Evolutionary conservation across 2,329 filamentous ascomycete genomes (phyloP).

Genomic region (Paraconiothyrium brasiliense): DNA sequence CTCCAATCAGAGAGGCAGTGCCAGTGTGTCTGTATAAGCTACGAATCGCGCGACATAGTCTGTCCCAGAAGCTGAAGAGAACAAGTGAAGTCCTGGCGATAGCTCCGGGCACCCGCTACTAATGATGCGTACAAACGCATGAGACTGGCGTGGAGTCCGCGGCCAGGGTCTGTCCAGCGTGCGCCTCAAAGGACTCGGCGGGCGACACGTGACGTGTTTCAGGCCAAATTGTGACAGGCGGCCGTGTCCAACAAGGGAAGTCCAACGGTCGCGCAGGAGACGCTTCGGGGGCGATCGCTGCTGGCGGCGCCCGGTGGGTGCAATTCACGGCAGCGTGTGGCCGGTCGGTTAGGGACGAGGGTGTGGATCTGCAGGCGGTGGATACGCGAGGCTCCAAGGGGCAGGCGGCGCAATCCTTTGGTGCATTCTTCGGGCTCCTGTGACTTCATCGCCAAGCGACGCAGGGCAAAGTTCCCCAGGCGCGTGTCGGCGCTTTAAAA

Average conservation of each 20-base stretch:
- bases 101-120: not conserved
- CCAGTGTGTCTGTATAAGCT: not conserved
- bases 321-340: not conserved
- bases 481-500: slow-evolving; percentile 12
- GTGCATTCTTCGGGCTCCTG: slow-evolving; percentile 9
- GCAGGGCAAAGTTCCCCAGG: slow-evolving; percentile 4
- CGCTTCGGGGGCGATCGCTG: slow-evolving; percentile 13
- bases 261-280: slow-evolving; percentile 10
- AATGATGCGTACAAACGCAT: slow-evolving; percentile 3
- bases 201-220: slow-evolving; percentile 15
- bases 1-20: not conserved
- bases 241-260: slow-evolving; percentile 7
- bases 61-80: not conserved
- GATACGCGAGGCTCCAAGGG: slow-evolving; percentile 8
- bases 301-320: slow-evolving; percentile 1
- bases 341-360: not conserved
- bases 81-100: not conserved
- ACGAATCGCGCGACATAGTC: not conserved
- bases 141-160: slow-evolving; percentile 3
- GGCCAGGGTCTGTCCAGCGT: slow-evolving; percentile 12
- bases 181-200: not conserved
- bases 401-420: slow-evolving; percentile 4
- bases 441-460: slow-evolving; percentile 20
- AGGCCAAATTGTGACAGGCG: slow-evolving; percentile 14
- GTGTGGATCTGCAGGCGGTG: not conserved